Evolutionary conservation across 2,329 filamentous ascomycete species (phyloP).

Genomic region (Xylaria sp.): DNA sequence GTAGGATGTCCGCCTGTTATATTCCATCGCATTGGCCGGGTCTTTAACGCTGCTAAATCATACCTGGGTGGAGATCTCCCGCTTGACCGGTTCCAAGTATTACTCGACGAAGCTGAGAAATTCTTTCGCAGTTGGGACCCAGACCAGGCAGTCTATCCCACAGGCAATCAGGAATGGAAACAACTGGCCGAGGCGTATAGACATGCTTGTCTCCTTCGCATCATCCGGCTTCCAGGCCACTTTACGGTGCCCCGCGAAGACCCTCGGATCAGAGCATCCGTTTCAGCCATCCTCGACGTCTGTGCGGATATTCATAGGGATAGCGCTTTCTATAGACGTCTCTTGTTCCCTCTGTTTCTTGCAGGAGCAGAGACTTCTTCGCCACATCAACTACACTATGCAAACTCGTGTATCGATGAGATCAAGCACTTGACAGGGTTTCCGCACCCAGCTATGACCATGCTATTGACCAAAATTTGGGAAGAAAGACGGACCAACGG

Average conservation of each 20-base stretch:
- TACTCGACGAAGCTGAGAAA: constrained; percentile 3
- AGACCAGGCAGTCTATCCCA: neutral
- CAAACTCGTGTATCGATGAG: constrained; percentile 1
- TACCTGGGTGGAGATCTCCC: neutral
- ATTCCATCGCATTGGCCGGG: neutral
- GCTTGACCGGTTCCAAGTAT: neutral
- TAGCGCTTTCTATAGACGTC: neutral
- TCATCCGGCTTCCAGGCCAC: neutral
- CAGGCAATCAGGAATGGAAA: neutral
- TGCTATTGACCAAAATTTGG: constrained; percentile 1
- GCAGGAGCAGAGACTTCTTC: neutral
- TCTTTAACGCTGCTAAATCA: neutral
- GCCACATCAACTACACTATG: neutral
- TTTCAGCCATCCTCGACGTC: neutral
- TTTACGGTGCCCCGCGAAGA: neutral
- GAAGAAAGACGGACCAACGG: neutral
- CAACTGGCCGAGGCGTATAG: neutral
- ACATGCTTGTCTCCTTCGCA: neutral
- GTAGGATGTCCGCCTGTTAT: neutral
- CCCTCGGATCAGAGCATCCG: neutral
- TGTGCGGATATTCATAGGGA: constrained; percentile 1
- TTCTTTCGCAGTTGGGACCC: constrained; percentile 10
- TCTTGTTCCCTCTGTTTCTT: neutral
- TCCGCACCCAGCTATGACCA: neutral
- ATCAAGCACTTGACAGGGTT: constrained; percentile 2